Conservation (phyloP, 2,329 filamentous ascomycete genomes). For the Aspergillus aculeatinus region DNA sequence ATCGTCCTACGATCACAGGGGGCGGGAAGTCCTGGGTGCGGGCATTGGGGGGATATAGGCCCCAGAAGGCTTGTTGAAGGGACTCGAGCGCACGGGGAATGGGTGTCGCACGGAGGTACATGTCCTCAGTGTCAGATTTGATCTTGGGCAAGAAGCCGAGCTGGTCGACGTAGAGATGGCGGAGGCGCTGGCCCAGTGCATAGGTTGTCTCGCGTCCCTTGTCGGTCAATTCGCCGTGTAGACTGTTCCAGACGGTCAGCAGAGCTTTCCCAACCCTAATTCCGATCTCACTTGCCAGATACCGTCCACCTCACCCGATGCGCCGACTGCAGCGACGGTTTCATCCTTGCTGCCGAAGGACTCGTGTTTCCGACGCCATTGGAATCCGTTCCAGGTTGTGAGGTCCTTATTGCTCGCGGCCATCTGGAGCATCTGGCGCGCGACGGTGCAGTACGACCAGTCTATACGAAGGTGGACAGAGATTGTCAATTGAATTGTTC, state of each 20-base stretch:
- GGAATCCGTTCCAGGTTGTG: conserved; percentile 57
- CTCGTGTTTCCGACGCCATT: conserved; percentile 73
- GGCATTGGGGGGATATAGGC: conserved; percentile 65
- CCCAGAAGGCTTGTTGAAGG: conserved; percentile 71
- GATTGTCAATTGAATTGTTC: conserved; percentile 1
- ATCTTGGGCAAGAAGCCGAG: conserved; percentile 67
- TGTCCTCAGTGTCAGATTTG: conserved; percentile 56
- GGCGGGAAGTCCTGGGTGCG: conserved; percentile 56
- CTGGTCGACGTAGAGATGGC: conserved; percentile 72
- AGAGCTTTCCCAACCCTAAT: not conserved
- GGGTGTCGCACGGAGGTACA: conserved; percentile 73
- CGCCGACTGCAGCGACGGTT: conserved; percentile 68
- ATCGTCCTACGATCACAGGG: conserved; percentile 65
- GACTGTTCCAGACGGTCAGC: conserved; percentile 34
- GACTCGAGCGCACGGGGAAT: conserved; percentile 75
- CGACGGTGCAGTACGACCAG: conserved; percentile 90
- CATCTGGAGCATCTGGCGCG: conserved; percentile 66
- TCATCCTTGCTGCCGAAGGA: conserved; percentile 71
- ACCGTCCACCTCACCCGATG: conserved; percentile 68
- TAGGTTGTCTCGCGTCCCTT: conserved; percentile 70
- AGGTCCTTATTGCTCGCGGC: conserved; percentile 56
- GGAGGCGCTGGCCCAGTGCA: conserved; percentile 65
- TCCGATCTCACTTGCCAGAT: conserved; percentile 65
- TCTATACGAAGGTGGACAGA: conserved; percentile 37
- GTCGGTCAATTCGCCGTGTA: conserved; percentile 69